phyloP scores from a whole-genome alignment of 139 green algal species.

The Chlamydomonas asymmetrica region DNA sequence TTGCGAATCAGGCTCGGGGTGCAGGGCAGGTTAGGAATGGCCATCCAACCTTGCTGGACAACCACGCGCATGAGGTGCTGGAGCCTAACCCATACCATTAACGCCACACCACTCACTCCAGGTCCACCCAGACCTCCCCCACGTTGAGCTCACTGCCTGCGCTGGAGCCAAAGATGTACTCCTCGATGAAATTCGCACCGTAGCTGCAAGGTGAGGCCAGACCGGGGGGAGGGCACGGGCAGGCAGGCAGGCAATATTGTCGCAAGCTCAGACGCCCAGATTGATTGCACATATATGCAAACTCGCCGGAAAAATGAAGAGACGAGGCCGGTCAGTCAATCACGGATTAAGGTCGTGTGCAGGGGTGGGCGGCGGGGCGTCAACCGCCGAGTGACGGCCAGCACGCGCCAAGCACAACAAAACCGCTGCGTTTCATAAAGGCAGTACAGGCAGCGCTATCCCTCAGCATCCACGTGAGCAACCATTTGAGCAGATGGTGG shows the following conservation, averaged over 20 bases:
- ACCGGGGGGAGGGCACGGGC: not conserved
- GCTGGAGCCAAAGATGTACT: constrained; percentile 76
- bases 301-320: constrained; percentile 16
- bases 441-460: not conserved
- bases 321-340: not conserved
- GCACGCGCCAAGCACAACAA: no score
- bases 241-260: no score
- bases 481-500: constrained; percentile 15
- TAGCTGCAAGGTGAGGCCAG: constrained; percentile 14
- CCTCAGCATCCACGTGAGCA: constrained; percentile 1
- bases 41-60: no score
- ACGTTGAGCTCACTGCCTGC: constrained; percentile 75
- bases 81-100: no score
- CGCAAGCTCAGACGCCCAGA: no score
- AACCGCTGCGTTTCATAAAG: no score
- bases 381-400: no score
- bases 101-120: no score
- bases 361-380: no score
- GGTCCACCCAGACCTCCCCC: constrained; percentile 85
- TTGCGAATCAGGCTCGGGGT: no score
- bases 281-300: constrained; percentile 1
- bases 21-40: no score
- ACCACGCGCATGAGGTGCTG: no score
- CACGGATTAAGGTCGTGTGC: not conserved
- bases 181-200: constrained; percentile 54